Base-by-base conservation (phyloP, 1,284 basidiomycete genomes). In the Melampsora abietis-canadensis region DNA sequence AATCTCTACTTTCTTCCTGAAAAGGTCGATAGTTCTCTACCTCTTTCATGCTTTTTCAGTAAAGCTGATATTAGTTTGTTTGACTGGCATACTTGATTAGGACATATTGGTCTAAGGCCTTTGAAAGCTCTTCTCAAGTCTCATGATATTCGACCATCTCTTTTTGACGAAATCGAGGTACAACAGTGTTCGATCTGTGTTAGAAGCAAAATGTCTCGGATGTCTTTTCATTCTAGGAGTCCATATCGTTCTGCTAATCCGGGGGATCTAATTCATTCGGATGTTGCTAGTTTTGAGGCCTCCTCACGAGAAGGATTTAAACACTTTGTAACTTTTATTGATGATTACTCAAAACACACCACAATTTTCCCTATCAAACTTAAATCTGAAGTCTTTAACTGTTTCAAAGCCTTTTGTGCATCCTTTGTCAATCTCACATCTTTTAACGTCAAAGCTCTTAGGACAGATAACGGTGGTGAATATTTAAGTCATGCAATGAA, bases 401-500 rank as follows among this genome's bases (percentile, higher is more conserved):
- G 46, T 47, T 47, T 47, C 46, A 47, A 30, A 62, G 30, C 30
- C 30, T 62, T 62, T 31, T 37, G 60, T 19, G 5, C 60, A 6
- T 62, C 30, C 60, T 62, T 62, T 62, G 60, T n/a, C n/a, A n/a
- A n/a, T n/a, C n/a, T n/a, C n/a, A n/a, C n/a, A n/a, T n/a, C n/a
- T n/a, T n/a, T n/a, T n/a, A n/a, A n/a, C n/a, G n/a, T n/a, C n/a
- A n/a, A n/a, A n/a, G n/a, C n/a, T n/a, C n/a, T n/a, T n/a, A n/a
- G n/a, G n/a, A n/a, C n/a, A n/a, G n/a, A n/a, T 21, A 57, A 57
- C n/a, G 82, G 82, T 24, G 79, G 79, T 2, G 78, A 83, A 77
- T 81, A 79, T 74, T 64, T 75, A 12, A 76, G 75, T 2, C 74
- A 77, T 2, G 78, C 73, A 4, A 81, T 83, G 69, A n/a, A 69